Percentiles rank a stretch among this genome's conserved stretches.
phyloP scores from a whole-genome alignment of 495 filamentous ascomycete genomes.

The Daldinia decipiens region DNA sequence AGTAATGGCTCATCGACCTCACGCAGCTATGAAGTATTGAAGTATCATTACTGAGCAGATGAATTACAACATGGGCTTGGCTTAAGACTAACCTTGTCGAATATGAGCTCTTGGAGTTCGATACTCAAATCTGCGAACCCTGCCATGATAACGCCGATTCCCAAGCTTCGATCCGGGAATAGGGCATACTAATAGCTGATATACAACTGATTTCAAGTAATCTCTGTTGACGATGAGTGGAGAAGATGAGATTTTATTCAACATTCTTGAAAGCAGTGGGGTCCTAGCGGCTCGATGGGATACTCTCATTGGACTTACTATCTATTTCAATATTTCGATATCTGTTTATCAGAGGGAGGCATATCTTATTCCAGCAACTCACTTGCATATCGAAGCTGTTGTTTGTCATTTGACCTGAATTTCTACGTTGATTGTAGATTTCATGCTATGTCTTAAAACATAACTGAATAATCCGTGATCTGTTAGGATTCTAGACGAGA shows the following conservation, averaged over 20 bases:
- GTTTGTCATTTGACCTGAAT: neutral
- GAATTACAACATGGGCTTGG: too few species aligned
- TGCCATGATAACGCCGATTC: neutral
- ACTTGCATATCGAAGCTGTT: neutral
- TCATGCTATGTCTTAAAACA: neutral
- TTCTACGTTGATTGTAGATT: neutral
- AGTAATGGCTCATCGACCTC: neutral
- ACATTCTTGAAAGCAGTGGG: neutral
- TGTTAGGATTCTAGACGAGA: too few species aligned
- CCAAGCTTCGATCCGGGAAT: neutral
- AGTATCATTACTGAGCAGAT: neutral
- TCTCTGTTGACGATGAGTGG: slow-evolving; percentile 1
- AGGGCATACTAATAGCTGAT: neutral
- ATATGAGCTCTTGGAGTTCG: slow-evolving; percentile 3
- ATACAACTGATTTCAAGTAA: neutral
- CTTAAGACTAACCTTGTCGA: too few species aligned
- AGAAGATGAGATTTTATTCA: slow-evolving; percentile 1
- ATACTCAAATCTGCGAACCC: neutral
- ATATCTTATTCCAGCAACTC: neutral
- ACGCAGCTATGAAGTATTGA: neutral
- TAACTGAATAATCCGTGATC: too few species aligned
- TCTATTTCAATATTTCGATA: slow-evolving; percentile 1
- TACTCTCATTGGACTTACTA: neutral
- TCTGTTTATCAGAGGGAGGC: neutral
- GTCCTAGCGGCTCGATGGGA: neutral